phyloP scores from a whole-genome alignment of 1,284 basidiomycete genomes.

The Pascua sp. region DNA sequence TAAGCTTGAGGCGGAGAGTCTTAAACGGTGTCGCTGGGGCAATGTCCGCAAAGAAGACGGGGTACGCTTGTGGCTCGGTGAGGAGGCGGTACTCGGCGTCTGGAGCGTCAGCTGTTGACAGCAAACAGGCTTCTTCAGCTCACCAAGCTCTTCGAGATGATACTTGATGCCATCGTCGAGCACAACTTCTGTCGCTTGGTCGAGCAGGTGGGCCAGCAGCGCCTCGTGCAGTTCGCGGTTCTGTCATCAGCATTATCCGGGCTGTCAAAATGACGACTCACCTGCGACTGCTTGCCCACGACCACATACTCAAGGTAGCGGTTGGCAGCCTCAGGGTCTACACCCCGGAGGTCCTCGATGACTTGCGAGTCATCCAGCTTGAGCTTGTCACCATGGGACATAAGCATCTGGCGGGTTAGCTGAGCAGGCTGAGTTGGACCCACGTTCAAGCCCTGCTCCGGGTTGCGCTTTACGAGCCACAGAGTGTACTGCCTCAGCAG shows the following conservation, averaged over 20 bases:
- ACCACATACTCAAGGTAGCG: constrained; percentile 77
- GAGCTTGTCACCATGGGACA: constrained; percentile 53
- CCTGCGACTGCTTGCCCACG: constrained; percentile 59
- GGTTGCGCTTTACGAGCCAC: constrained; percentile 71
- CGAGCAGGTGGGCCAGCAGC: constrained; percentile 32
- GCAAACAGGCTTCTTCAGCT: constrained; percentile 21
- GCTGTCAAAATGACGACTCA: background rate
- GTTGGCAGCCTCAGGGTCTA: constrained; percentile 56
- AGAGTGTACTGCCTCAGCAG: constrained; percentile 70
- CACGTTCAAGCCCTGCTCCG: constrained; percentile 69
- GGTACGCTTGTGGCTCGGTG: constrained; percentile 35
- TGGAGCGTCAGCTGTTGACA: constrained; percentile 7
- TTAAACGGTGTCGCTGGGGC: constrained; percentile 69
- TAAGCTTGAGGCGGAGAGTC: constrained; percentile 65
- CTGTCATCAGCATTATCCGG: background rate
- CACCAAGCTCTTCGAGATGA: constrained; percentile 48
- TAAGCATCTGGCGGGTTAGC: constrained; percentile 49
- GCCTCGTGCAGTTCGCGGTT: constrained; percentile 38
- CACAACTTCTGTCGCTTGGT: constrained; percentile 28
- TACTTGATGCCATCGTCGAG: constrained; percentile 47
- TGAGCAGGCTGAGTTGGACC: constrained; percentile 15
- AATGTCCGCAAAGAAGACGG: constrained; percentile 43
- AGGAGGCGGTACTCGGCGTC: constrained; percentile 45
- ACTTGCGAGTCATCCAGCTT: constrained; percentile 52
- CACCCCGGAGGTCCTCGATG: constrained; percentile 39